Percentiles rank a stretch among this genome's conserved stretches.
These are phyloP conservation scores for Ploettnerulaceae sp. DNA, from an alignment of 2,329 filamentous ascomycete species.

Conservation along the genomic window DNA sequence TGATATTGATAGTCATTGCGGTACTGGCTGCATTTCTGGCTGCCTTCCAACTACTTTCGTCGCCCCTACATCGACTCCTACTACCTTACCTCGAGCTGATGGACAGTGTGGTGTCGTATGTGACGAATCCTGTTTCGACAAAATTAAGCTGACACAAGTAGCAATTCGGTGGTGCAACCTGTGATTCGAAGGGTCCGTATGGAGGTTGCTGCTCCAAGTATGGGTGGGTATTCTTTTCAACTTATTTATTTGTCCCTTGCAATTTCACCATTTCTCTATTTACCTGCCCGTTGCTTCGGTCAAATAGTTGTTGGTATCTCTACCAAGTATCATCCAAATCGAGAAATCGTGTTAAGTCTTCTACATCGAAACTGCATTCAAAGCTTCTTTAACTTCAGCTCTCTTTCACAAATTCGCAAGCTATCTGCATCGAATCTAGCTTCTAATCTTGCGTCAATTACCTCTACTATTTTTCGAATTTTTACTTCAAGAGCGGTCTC, in stretches of 20 bases:
- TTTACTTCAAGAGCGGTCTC: no score
- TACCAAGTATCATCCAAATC: slow-evolving; percentile 29
- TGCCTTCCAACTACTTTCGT: slow-evolving; percentile 30
- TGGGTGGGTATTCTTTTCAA: slow-evolving; percentile 23
- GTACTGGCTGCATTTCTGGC: slow-evolving; percentile 39
- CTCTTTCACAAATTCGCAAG: no score
- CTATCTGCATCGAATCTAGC: no score
- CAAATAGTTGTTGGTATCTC: no score
- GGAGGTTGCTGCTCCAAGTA: slow-evolving; percentile 32
- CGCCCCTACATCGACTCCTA: background rate
- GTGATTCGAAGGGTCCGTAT: slow-evolving; percentile 28
- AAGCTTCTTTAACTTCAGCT: no score
- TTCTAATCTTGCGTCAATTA: no score
- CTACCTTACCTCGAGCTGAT: slow-evolving; percentile 23
- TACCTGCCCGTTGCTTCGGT: no score
- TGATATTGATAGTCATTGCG: slow-evolving; percentile 29
- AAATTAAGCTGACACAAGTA: slow-evolving; percentile 8
- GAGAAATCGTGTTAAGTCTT: no score
- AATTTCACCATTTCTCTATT: background rate
- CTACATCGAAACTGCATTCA: no score
- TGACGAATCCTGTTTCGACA: background rate
- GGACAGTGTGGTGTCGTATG: slow-evolving; percentile 29
- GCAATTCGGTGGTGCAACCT: slow-evolving; percentile 28
- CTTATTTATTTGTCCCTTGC: background rate
- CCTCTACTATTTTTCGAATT: no score